Evolutionary conservation across 1,284 basidiomycete genomes (phyloP), one percentile per base, ranked within the genome.

Genomic region (Ustilago shanxiensis): DNA sequence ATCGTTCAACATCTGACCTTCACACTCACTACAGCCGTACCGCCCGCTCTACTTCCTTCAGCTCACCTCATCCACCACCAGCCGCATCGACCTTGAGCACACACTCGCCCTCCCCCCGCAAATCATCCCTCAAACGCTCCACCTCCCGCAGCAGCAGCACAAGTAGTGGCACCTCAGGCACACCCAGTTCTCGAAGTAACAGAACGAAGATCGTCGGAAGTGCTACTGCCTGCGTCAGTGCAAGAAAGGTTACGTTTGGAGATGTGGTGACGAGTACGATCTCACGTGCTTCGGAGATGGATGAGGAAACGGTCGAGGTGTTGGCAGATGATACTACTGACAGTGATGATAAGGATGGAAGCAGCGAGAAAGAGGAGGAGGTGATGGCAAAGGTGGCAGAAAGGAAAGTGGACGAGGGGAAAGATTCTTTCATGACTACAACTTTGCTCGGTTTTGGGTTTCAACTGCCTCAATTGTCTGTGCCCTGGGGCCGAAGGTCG

Each of bases 71-170:
- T 14, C 41, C 18, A 7, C 41, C 50, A 5, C 14, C 50, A 6
- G 6, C 26, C 2, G 28, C 49, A 3, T 29, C 28, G 6, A 16
- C 49, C 11, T 9, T 28, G 26, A 51, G 45, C 45, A 47, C 6
- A 11, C 13, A 44, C n/a, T 50, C 47, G 47, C 47, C 28, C 28
- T 11, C 22, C 6, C 29, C 29, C 9, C 50, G 28, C 13, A 52
- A 52, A 33, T 52, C 50, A 20, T 29, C 50, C 5, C 50, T 52
- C 50, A 52, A 37, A 28, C 37, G 54, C 9, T 44, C 14, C 4
- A 24, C 16, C 26, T 24, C 37, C 14, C 26, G 26, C 29, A 52
- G 28, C 50, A 33, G 18, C 16, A 18, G 29, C 50, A 44, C 7
- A 5, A 20, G 41, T 1, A 44, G 37, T 3, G 18, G 3, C 41